Percentiles rank a stretch among this genome's conserved stretches.
Evolutionary conservation across 768 basidiomycete genomes (phyloP).

Genomic region (Hygrocybe coccinea): DNA sequence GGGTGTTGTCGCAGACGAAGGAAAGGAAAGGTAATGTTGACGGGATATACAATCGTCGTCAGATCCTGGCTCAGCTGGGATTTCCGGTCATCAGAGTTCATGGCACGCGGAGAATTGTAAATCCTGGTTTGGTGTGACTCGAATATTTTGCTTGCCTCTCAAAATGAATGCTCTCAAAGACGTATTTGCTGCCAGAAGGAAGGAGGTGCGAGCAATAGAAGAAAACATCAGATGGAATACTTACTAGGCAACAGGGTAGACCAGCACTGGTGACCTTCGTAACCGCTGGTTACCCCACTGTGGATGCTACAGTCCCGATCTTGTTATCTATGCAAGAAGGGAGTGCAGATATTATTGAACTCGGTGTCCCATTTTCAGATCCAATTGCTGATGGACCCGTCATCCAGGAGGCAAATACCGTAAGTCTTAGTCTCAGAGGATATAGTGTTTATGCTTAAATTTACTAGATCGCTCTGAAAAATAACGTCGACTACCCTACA

Average conservation of each 20-base stretch:
- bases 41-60: too few relatives aligned
- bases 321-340: constrained; percentile 91
- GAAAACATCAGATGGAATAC: neutral
- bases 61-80: too few relatives aligned
- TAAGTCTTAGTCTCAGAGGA: constrained; percentile 34
- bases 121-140: neutral
- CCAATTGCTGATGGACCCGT: constrained; percentile 93
- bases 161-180: constrained; percentile 68
- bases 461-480: constrained; percentile 73
- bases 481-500: constrained; percentile 69
- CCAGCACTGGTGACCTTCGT: constrained; percentile 82
- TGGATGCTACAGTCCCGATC: constrained; percentile 76
- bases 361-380: constrained; percentile 94
- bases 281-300: constrained; percentile 86
- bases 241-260: constrained; percentile 35
- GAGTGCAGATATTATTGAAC: constrained; percentile 90
- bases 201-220: constrained; percentile 38
- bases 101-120: too few relatives aligned
- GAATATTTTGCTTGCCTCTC: constrained; percentile 9
- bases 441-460: neutral
- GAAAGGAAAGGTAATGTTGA: too few relatives aligned
- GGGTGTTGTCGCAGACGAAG: too few relatives aligned
- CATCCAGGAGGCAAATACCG: constrained; percentile 93
- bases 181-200: constrained; percentile 63
- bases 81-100: too few relatives aligned